Percentiles rank a stretch among this genome's conserved stretches.
These are phyloP conservation scores for Annona squamosa DNA, from an alignment of 164 flowering plant species.

Conservation along the genomic window DNA sequence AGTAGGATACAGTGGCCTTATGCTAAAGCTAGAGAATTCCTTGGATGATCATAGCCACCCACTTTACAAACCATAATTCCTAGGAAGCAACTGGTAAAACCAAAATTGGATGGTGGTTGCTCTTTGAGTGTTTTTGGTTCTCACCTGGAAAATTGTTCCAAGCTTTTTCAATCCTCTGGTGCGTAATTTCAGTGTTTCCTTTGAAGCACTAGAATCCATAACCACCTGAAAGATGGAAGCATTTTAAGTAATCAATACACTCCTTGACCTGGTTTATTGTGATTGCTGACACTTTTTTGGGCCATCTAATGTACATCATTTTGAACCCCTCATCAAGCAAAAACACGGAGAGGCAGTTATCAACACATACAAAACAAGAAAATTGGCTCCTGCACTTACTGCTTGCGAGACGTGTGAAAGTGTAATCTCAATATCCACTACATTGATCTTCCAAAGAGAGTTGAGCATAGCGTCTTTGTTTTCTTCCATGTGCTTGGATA, in stretches of 20 bases:
- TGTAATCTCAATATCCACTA: slow-evolving; percentile 77
- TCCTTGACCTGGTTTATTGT: not conserved
- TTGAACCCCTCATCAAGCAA: not conserved
- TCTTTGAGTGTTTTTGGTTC: not conserved
- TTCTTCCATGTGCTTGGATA: slow-evolving; percentile 52
- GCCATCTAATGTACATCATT: no score
- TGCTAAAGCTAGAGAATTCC: not conserved
- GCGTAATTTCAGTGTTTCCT: slow-evolving; percentile 53
- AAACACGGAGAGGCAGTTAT: not conserved
- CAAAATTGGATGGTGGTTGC: not conserved
- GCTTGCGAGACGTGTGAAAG: slow-evolving; percentile 64
- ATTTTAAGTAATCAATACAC: not conserved
- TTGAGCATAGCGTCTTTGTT: slow-evolving; percentile 67
- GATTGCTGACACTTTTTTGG: not conserved
- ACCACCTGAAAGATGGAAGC: slow-evolving; percentile 48
- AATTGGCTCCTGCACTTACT: slow-evolving; percentile 32
- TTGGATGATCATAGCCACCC: not conserved
- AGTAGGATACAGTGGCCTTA: not conserved
- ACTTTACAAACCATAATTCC: not conserved
- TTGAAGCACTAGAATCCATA: slow-evolving; percentile 56
- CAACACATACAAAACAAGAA: not conserved
- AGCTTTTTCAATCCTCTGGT: slow-evolving; percentile 71
- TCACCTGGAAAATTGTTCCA: slow-evolving; percentile 78
- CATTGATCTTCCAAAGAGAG: slow-evolving; percentile 89
- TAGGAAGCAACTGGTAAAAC: not conserved